A percentile compares a stretch with the other conserved stretches of the same genome.
Evolutionary conservation across 306 rosid species (phyloP).

Genomic region (Amphicarpaea edgeworthii): DNA sequence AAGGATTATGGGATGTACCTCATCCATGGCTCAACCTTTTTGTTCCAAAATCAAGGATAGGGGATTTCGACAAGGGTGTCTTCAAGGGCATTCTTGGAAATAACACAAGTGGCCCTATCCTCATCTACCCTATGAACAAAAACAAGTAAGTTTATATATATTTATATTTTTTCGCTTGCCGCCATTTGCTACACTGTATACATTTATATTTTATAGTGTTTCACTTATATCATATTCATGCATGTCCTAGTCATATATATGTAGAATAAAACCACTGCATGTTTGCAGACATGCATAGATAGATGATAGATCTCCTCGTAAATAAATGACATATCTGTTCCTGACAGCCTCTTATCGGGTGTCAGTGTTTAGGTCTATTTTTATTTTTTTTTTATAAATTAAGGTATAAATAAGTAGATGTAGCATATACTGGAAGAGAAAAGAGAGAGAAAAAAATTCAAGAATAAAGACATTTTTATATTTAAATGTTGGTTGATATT

Average conservation of each 20-base stretch:
- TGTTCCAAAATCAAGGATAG: constrained; percentile 88
- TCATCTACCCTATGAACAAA: constrained; percentile 95
- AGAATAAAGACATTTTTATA: no score
- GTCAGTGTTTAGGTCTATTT: constrained; percentile 39
- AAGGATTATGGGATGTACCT: constrained; percentile 91
- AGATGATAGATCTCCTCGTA: constrained; percentile 36
- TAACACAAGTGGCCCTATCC: constrained; percentile 95
- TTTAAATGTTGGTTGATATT: no score
- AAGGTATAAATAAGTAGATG: not conserved
- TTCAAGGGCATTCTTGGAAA: constrained; percentile 94
- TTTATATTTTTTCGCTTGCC: constrained; percentile 28
- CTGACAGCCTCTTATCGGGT: constrained; percentile 43
- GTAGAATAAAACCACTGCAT: constrained; percentile 40
- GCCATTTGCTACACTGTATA: not conserved
- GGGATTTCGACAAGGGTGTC: constrained; percentile 82
- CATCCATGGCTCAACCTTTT: constrained; percentile 99
- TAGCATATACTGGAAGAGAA: not conserved
- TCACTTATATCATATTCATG: constrained; percentile 27
- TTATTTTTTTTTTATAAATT: not conserved
- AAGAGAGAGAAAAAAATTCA: not conserved
- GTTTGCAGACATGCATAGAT: constrained; percentile 43
- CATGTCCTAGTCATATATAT: constrained; percentile 33
- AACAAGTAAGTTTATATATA: constrained; percentile 67
- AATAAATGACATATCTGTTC: constrained; percentile 28
- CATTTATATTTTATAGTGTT: no score